A percentile compares a stretch with the other conserved stretches of the same genome.
phyloP scores from a whole-genome alignment of 768 basidiomycete species.

The Russula sp. region DNA sequence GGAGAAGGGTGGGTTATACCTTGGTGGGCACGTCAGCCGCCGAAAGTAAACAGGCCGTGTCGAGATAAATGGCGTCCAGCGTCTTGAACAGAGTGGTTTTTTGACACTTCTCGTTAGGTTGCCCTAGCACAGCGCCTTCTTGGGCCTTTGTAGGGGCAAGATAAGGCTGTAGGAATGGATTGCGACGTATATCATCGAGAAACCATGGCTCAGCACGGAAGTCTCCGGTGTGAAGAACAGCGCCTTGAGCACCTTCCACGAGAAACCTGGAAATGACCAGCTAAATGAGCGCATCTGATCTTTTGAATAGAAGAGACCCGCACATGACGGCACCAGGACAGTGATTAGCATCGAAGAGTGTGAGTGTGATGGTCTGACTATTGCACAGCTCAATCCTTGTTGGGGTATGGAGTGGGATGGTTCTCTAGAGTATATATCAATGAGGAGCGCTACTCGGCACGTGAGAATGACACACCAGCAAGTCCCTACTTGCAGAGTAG shows the following conservation, averaged over 20 bases:
- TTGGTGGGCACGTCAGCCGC: constrained; percentile 13
- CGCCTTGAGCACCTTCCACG: constrained; percentile 60
- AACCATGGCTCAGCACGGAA: constrained; percentile 84
- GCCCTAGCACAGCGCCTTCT: neutral
- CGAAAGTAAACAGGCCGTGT: constrained; percentile 65
- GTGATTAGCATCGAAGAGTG: constrained; percentile 87
- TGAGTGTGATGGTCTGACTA: constrained; percentile 59
- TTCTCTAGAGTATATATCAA: constrained; percentile 37
- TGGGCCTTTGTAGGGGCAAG: constrained; percentile 33
- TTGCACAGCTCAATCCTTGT: constrained; percentile 52
- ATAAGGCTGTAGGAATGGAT: constrained; percentile 70
- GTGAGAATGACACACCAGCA: constrained; percentile 45
- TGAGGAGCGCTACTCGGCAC: neutral
- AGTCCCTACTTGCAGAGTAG: constrained; percentile 54
- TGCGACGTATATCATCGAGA: constrained; percentile 57
- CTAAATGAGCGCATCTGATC: neutral
- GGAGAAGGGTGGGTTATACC: neutral
- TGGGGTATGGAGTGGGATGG: constrained; percentile 58
- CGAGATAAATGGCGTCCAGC: constrained; percentile 76
- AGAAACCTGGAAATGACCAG: constrained; percentile 58
- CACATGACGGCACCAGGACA: constrained; percentile 94
- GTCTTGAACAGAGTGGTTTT: constrained; percentile 29
- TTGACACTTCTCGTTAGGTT: neutral
- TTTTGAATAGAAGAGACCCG: constrained; percentile 24
- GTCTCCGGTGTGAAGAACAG: constrained; percentile 91